A percentile compares a stretch with the other conserved stretches of the same genome.
phyloP scores from a whole-genome alignment of 345 rosid genomes.

The Eucalyptus pauciflora region DNA sequence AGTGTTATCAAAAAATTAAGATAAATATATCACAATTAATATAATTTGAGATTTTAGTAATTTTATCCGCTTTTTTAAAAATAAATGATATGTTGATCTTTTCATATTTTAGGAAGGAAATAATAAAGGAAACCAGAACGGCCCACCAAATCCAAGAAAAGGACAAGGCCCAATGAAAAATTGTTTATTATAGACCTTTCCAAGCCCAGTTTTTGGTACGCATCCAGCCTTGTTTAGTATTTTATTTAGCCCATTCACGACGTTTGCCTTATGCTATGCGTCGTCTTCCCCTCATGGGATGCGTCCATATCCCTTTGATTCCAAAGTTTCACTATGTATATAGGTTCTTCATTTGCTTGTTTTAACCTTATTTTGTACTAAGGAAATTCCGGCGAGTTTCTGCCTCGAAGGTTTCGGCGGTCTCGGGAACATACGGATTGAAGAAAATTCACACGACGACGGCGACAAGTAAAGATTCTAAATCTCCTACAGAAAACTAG shows the following conservation, averaged over 20 bases:
- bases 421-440: rapidly evolving
- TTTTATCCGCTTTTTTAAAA: not conserved
- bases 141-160: not conserved
- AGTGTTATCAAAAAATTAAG: no score
- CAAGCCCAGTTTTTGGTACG: not conserved
- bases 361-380: not conserved
- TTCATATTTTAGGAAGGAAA: not conserved
- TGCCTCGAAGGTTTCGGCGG: not conserved
- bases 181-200: not conserved
- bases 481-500: not conserved
- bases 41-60: no score
- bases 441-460: not conserved
- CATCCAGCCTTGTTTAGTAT: not conserved
- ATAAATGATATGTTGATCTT: not conserved
- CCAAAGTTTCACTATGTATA: not conserved
- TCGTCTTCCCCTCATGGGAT: not conserved
- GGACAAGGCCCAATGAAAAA: not conserved
- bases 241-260: not conserved
- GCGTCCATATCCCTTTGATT: not conserved
- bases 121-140: not conserved
- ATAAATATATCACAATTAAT: no score
- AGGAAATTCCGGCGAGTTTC: not conserved
- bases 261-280: not conserved
- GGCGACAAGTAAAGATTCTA: not conserved
- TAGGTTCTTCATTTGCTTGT: not conserved